Evolutionary conservation across 2,329 filamentous ascomycete species (phyloP).

Genomic region (Fusarium sp.): DNA sequence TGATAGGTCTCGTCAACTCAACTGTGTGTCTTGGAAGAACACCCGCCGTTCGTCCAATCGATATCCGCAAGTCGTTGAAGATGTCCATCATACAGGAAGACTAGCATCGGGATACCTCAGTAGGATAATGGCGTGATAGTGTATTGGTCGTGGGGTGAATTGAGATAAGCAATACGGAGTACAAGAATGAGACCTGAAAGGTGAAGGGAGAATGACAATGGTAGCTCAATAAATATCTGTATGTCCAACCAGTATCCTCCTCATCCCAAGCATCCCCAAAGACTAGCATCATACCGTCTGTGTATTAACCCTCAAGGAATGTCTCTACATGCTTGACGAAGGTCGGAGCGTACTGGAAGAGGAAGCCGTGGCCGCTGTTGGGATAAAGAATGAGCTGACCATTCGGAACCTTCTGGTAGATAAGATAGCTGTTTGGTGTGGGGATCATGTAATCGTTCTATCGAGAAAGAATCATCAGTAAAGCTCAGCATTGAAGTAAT

Average conservation of each 20-base stretch:
- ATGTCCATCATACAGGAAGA: not conserved
- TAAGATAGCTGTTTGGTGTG: conserved; percentile 3
- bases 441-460: conserved; percentile 16
- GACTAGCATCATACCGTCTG: accelerated
- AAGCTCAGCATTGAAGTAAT: accelerated
- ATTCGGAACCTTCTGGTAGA: not conserved
- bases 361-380: conserved; percentile 6
- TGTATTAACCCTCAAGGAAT: not conserved
- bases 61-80: conserved; percentile 2
- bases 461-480: accelerated
- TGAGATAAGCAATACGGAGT: accelerated
- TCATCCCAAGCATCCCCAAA: accelerated
- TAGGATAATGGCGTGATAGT: accelerated
- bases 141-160: accelerated
- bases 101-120: not conserved
- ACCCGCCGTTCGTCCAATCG: not conserved
- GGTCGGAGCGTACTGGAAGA: not conserved
- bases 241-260: accelerated
- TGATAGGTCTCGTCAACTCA: not conserved
- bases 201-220: not conserved
- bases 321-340: not conserved
- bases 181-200: not conserved
- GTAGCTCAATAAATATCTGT: not conserved
- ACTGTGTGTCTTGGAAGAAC: conserved; percentile 9
- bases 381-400: conserved; percentile 9